Conservation (phyloP, 345 rosid species). For the Dovyalis caffra region DNA sequence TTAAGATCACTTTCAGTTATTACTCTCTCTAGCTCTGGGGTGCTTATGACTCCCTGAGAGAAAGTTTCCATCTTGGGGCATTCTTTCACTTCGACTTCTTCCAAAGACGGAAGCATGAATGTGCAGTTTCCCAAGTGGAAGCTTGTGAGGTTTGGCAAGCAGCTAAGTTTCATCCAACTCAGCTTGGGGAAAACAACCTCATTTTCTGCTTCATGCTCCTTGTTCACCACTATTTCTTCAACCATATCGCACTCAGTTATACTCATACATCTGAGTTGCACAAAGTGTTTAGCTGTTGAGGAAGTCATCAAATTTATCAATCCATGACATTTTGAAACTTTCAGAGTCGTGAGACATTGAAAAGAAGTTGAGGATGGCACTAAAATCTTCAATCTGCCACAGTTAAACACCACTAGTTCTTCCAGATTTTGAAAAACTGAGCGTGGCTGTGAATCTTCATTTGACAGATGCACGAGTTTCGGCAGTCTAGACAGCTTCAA, state of each 20-base stretch:
- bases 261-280: background rate
- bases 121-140: background rate
- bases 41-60: conserved; percentile 18
- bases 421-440: background rate
- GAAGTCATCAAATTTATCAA: background rate
- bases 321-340: background rate
- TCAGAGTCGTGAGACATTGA: background rate
- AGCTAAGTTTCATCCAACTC: conserved; percentile 3
- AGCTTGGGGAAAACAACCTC: conserved; percentile 9
- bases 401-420: background rate
- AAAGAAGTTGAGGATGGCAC: background rate
- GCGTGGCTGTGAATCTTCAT: background rate
- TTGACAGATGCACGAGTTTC: background rate
- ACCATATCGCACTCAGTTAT: conserved; percentile 5
- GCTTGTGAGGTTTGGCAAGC: conserved; percentile 10
- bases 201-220: background rate
- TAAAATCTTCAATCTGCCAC: background rate
- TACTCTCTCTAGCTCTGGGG: conserved; percentile 8
- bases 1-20: background rate
- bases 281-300: background rate
- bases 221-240: too few species aligned
- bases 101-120: conserved; percentile 12
- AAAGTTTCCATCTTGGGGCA: conserved; percentile 17
- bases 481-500: background rate
- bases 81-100: conserved; percentile 3